Evolutionary conservation across 768 basidiomycete genomes (phyloP).

Genomic region (Hericium erinaceus): DNA sequence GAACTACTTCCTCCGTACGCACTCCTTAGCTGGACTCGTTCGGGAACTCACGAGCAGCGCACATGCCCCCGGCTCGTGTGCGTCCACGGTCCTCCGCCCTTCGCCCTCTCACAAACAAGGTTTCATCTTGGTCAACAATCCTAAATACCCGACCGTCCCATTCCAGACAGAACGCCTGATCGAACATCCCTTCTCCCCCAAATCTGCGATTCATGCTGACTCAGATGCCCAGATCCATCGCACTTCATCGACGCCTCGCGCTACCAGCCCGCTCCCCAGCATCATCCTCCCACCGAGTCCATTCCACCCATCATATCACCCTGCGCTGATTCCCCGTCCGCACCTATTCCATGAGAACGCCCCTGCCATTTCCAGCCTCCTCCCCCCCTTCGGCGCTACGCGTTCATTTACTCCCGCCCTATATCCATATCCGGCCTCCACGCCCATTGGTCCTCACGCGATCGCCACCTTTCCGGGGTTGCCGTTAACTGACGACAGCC

Average conservation of each 20-base stretch:
- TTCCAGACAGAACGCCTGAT: conserved; percentile 16
- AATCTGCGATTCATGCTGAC: conserved; percentile 16
- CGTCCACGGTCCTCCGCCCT: conserved; percentile 20
- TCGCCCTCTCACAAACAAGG: conserved; percentile 20
- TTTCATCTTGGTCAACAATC: conserved; percentile 1
- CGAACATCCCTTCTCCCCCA: conserved; percentile 15
- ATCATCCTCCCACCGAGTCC: background rate
- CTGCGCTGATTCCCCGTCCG: background rate
- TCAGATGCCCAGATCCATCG: conserved; percentile 1
- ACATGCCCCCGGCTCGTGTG: conserved; percentile 9
- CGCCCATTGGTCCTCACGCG: no score
- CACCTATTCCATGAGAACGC: background rate
- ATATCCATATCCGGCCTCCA: no score
- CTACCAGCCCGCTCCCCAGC: background rate
- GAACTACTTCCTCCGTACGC: background rate
- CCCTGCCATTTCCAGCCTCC: background rate
- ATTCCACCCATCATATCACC: background rate
- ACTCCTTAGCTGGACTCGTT: conserved; percentile 15
- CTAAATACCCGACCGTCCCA: conserved; percentile 22
- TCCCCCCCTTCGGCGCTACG: background rate
- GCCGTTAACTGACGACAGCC: no score
- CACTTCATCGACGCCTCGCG: conserved; percentile 5
- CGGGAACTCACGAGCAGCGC: conserved; percentile 18
- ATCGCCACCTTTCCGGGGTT: no score
- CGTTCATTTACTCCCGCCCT: background rate